phyloP scores from a whole-genome alignment of 441 rosid species.

The Cnidoscolus chayamansa region DNA sequence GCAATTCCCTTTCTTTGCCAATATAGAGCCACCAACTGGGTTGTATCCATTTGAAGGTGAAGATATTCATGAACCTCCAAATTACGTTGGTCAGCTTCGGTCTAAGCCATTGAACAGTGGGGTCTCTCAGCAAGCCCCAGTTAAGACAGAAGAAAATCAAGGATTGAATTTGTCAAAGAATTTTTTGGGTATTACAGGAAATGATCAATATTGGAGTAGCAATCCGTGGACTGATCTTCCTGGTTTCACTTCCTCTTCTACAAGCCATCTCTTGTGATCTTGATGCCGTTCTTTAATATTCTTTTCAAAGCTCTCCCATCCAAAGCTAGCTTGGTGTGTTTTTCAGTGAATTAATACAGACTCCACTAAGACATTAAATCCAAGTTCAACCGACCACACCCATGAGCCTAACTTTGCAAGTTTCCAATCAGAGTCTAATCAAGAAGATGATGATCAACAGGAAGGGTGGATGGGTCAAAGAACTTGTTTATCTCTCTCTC shows the following conservation, averaged over 20 bases:
- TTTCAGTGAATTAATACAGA: no score
- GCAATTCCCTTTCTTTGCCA: constrained; percentile 48
- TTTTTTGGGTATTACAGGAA: constrained; percentile 43
- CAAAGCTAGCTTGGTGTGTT: no score
- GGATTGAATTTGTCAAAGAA: constrained; percentile 48
- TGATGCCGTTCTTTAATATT: not conserved
- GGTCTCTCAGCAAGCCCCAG: constrained; percentile 39
- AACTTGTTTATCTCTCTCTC: not conserved
- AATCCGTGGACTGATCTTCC: constrained; percentile 78
- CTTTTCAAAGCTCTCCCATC: not conserved
- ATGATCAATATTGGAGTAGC: constrained; percentile 53
- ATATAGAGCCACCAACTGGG: constrained; percentile 42
- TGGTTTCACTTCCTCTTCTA: constrained; percentile 60
- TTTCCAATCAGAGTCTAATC: not conserved
- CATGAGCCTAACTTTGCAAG: not conserved
- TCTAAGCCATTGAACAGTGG: constrained; percentile 39
- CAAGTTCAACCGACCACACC: no score
- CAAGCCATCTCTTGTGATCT: constrained; percentile 46
- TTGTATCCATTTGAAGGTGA: constrained; percentile 48
- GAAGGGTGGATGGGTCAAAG: constrained; percentile 11
- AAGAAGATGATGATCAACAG: not conserved
- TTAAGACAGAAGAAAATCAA: constrained; percentile 64
- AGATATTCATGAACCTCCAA: constrained; percentile 24
- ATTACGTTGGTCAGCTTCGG: constrained; percentile 29
- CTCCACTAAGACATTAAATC: no score